phyloP scores from a whole-genome alignment of 139 green algal species.

The Chlamydomonas eustigma region DNA sequence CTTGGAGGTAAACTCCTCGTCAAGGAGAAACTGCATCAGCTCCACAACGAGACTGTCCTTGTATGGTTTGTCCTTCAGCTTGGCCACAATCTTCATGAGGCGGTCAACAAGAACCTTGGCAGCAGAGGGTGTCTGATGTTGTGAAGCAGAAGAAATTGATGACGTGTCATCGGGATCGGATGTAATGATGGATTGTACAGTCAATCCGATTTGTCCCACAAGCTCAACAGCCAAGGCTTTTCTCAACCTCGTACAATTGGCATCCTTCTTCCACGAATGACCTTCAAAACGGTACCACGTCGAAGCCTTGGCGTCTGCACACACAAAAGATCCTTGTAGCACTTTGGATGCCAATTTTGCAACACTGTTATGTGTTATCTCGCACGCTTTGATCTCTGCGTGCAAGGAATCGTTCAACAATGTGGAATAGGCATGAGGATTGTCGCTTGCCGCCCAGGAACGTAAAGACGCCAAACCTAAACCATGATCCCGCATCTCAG shows the following conservation, averaged over 20 bases:
- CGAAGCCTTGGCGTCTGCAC: neutral
- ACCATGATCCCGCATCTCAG: neutral
- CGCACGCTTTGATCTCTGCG: neutral
- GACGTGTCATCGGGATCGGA: neutral
- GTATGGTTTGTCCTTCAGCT: conserved; percentile 13
- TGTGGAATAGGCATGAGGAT: neutral
- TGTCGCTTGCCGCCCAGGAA: conserved; percentile 14
- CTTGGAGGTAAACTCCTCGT: conserved; percentile 2
- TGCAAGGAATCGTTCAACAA: neutral
- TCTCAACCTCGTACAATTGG: neutral
- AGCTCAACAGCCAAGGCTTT: neutral
- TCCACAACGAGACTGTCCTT: conserved; percentile 18
- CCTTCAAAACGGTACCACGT: conserved; percentile 14
- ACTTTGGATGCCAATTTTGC: neutral
- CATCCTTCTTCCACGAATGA: neutral
- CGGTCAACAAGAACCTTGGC: neutral
- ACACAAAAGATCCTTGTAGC: conserved; percentile 11
- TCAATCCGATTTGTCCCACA: neutral
- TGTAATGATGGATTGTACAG: too few relatives aligned
- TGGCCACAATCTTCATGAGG: neutral
- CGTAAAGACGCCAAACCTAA: conserved; percentile 6
- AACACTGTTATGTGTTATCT: conserved; percentile 15
- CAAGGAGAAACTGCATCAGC: neutral
- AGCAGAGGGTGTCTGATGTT: neutral
- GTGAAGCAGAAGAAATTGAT: neutral